phyloP scores from a whole-genome alignment of 1,284 basidiomycete genomes.

The Clitocybe nebularis region DNA sequence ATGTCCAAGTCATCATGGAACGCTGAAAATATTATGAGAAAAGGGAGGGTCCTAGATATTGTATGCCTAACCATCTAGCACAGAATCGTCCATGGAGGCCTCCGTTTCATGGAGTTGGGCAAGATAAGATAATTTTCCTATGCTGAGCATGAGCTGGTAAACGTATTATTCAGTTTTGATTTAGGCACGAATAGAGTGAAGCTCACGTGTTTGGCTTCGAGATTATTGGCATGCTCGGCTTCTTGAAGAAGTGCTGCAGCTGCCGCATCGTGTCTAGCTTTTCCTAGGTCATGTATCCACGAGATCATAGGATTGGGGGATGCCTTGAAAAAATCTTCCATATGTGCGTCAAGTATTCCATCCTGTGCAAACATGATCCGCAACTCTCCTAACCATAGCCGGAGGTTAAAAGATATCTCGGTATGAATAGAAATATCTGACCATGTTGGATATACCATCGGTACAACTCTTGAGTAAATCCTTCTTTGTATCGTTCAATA shows the following conservation, averaged over 20 bases:
- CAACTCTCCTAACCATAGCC: constrained; percentile 53
- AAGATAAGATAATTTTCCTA: constrained; percentile 85
- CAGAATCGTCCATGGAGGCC: constrained; percentile 37
- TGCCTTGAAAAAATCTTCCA: constrained; percentile 74
- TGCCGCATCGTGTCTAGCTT: constrained; percentile 63
- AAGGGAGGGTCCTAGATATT: constrained; percentile 5
- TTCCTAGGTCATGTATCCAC: constrained; percentile 89
- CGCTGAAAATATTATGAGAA: constrained; percentile 30
- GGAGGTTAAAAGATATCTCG: constrained; percentile 7
- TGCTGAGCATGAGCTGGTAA: constrained; percentile 79
- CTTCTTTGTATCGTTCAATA: constrained; percentile 76
- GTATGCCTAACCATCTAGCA: constrained; percentile 60
- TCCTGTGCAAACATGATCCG: constrained; percentile 76
- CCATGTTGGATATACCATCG: constrained; percentile 83
- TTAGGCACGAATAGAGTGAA: background rate
- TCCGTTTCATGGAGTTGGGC: constrained; percentile 68
- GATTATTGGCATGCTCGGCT: constrained; percentile 50
- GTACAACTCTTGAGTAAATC: constrained; percentile 87
- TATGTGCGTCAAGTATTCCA: constrained; percentile 53
- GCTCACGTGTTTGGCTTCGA: constrained; percentile 74
- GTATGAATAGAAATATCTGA: constrained; percentile 21
- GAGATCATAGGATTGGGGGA: constrained; percentile 66
- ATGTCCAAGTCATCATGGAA: constrained; percentile 76
- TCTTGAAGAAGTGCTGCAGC: constrained; percentile 63
- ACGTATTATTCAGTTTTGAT: constrained; percentile 12